Evolutionary conservation across 1,139 yeast species (phyloP).

Genomic region (Taphrina wiesneri): DNA sequence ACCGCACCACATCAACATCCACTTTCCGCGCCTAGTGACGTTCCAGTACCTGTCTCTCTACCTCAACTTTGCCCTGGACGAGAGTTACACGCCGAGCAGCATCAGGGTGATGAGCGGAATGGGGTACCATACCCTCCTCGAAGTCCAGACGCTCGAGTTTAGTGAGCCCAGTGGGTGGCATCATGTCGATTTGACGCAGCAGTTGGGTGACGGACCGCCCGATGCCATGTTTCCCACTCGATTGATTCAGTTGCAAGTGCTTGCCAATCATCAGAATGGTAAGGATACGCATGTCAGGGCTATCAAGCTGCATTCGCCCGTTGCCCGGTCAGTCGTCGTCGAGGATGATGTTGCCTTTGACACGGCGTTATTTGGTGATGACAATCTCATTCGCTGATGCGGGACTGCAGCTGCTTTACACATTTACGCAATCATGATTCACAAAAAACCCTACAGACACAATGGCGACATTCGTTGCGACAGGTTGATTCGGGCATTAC

Average conservation of each 20-base stretch:
- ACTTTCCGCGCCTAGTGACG: conserved; percentile 75
- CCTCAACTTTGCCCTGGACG: conserved; percentile 68
- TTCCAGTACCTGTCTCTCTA: conserved; percentile 66
- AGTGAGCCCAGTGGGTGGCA: conserved; percentile 82
- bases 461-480: too few species aligned
- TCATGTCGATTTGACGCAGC: conserved; percentile 54
- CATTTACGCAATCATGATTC: not conserved
- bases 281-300: conserved; percentile 91
- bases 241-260: conserved; percentile 65
- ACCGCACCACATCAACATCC: conserved; percentile 81
- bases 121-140: conserved; percentile 78
- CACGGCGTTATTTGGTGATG: not conserved
- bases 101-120: conserved; percentile 76
- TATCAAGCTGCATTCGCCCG: conserved; percentile 57
- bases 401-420: not conserved
- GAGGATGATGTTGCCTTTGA: not conserved
- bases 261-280: conserved; percentile 91
- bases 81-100: conserved; percentile 85
- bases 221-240: conserved; percentile 45
- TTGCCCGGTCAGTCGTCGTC: not conserved
- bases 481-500: too few species aligned
- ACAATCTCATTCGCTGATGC: not conserved
- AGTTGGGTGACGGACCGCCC: not conserved
- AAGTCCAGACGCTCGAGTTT: conserved; percentile 67
- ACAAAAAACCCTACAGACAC: too few species aligned